Conservation (phyloP, 257 asterid species). For the Mitragyna speciosa region DNA sequence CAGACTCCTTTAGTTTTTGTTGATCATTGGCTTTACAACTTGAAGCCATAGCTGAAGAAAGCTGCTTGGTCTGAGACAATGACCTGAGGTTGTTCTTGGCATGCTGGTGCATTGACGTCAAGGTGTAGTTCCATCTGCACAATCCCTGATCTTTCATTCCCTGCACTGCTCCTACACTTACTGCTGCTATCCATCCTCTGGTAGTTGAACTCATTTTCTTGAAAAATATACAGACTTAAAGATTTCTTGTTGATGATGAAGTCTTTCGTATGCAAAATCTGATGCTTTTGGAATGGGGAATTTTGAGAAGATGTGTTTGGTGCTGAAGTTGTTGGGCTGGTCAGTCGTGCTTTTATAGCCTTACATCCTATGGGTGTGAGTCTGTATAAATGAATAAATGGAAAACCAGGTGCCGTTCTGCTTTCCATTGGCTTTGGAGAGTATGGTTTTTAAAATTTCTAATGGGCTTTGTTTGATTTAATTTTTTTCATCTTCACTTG, state of each 20-base stretch:
- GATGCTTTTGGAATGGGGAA: no score
- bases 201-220: slow-evolving; percentile 27
- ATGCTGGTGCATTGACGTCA: slow-evolving; percentile 12
- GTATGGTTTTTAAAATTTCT: neutral
- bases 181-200: slow-evolving; percentile 30
- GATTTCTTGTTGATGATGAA: neutral
- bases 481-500: neutral
- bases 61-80: slow-evolving; percentile 23
- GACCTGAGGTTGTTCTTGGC: slow-evolving; percentile 20
- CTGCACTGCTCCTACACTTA: slow-evolving; percentile 26
- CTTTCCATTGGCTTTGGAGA: slow-evolving; percentile 6
- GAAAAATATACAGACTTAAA: neutral
- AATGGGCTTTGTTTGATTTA: neutral
- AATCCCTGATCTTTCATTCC: slow-evolving; percentile 35
- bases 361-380: neutral
- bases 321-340: neutral
- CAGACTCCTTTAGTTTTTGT: slow-evolving; percentile 14
- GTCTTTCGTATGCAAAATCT: no score
- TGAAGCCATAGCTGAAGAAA: slow-evolving; percentile 13
- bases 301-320: neutral
- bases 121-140: slow-evolving; percentile 25
- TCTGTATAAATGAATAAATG: neutral
- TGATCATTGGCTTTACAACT: neutral
- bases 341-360: neutral
- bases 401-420: neutral